These are phyloP conservation scores for Arthrobotrys entomopaga DNA, from an alignment of 2,329 filamentous ascomycete species.

Conservation along the genomic window DNA sequence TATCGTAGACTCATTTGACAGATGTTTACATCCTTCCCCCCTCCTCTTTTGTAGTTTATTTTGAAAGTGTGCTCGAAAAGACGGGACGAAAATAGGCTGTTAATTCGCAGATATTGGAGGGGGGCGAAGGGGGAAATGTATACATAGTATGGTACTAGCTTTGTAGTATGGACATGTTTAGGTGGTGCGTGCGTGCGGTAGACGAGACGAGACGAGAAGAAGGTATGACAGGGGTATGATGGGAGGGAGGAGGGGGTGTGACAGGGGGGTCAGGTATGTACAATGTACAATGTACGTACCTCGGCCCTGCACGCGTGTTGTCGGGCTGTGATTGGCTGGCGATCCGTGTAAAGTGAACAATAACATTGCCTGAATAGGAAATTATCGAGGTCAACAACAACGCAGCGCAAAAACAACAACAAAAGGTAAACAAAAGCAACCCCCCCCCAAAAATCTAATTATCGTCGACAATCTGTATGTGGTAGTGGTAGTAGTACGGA, in stretches of 20 bases:
- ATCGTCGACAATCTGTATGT: not conserved
- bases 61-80: conserved; percentile 2
- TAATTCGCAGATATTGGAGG: no score
- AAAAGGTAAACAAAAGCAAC: conserved; percentile 48
- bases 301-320: not conserved
- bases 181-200: no score
- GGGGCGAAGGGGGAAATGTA: no score
- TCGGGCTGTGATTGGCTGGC: not conserved
- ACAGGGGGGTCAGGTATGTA: no score
- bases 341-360: conserved; percentile 11
- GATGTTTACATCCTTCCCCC: conserved; percentile 8
- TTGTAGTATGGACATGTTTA: no score
- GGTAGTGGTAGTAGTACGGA: no score
- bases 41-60: not conserved
- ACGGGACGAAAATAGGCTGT: conserved; percentile 32
- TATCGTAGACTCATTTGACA: not conserved
- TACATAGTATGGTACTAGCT: no score
- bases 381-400: conserved; percentile 37
- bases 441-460: no score
- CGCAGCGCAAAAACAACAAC: conserved; percentile 28
- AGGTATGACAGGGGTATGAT: no score
- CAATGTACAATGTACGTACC: no score
- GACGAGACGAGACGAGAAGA: no score
- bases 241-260: no score
- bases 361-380: conserved; percentile 43